Conservation (phyloP, 2,329 filamentous ascomycete genomes). For the Parastagonospora avenae region DNA sequence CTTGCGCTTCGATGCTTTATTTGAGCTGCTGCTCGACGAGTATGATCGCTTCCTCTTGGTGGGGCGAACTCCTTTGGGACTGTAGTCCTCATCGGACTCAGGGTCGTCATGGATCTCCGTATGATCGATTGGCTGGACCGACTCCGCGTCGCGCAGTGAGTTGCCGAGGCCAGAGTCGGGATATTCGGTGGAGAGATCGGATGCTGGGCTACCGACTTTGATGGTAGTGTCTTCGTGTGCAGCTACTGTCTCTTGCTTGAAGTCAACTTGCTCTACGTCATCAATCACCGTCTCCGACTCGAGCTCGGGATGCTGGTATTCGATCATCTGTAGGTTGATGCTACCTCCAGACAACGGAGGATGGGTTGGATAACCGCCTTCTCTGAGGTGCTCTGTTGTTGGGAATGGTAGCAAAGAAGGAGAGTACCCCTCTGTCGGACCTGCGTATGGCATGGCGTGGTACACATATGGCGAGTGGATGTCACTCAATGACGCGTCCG, state of each 20-base stretch:
- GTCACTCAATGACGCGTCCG: conserved; percentile 38
- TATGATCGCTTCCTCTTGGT: conserved; percentile 34
- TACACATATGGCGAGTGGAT: conserved; percentile 30
- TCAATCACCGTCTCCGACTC: conserved; percentile 32
- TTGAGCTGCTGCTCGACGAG: conserved; percentile 26
- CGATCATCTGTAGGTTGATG: conserved; percentile 38
- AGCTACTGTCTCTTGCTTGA: conserved; percentile 28
- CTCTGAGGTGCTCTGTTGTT: conserved; percentile 18
- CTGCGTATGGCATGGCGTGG: conserved; percentile 22
- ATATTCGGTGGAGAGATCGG: conserved; percentile 17
- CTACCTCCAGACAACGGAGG: conserved; percentile 15
- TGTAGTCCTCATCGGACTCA: conserved; percentile 45
- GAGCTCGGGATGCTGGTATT: conserved; percentile 35
- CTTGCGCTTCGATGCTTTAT: conserved; percentile 22
- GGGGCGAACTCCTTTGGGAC: conserved; percentile 22
- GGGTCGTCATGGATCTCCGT: conserved; percentile 39
- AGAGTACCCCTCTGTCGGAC: conserved; percentile 18
- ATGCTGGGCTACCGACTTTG: conserved; percentile 20
- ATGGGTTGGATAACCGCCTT: conserved; percentile 16
- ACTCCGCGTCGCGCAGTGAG: conserved; percentile 43
- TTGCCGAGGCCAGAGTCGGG: conserved; percentile 34
- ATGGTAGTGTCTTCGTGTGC: conserved; percentile 20
- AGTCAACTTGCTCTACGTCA: conserved; percentile 26
- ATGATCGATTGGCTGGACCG: conserved; percentile 39
- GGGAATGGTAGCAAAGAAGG: conserved; percentile 26